These are phyloP conservation scores for Entoloma clypeatum DNA, from an alignment of 1,284 basidiomycete species.

Conservation along the genomic window DNA sequence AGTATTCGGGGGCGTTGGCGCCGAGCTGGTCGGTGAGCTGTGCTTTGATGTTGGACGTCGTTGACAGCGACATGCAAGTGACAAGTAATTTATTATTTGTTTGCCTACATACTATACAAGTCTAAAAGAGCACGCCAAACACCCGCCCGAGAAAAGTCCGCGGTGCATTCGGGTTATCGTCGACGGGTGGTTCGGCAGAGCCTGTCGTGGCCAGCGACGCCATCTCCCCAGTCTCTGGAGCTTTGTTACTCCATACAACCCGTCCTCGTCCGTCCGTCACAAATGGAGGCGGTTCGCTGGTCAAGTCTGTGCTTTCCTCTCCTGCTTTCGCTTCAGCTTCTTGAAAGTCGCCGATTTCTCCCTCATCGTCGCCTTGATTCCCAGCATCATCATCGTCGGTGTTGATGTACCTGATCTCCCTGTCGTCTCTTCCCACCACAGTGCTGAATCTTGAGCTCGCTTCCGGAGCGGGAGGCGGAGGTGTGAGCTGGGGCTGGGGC, in stretches of 20 bases:
- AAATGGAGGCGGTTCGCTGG: conserved; percentile 51
- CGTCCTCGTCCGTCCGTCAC: conserved; percentile 51
- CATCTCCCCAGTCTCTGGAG: conserved; percentile 4
- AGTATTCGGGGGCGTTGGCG: conserved; percentile 57
- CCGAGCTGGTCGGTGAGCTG: conserved; percentile 64
- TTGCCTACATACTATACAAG: neutral
- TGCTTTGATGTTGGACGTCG: conserved; percentile 68
- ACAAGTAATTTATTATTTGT: conserved; percentile 10
- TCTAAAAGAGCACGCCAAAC: conserved; percentile 15
- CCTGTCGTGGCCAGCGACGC: conserved; percentile 2
- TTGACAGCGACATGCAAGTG: conserved; percentile 63
- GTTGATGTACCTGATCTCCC: neutral
- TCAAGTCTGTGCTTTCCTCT: neutral
- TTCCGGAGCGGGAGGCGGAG: neutral
- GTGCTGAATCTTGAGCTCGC: conserved; percentile 14
- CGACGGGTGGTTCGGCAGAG: conserved; percentile 5
- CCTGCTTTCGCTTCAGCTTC: too few relatives aligned
- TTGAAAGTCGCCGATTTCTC: conserved; percentile 1
- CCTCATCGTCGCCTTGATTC: neutral
- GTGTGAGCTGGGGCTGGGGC: neutral
- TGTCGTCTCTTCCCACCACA: conserved; percentile 10
- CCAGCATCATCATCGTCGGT: conserved; percentile 3
- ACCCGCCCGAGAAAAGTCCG: conserved; percentile 17
- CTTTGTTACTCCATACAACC: conserved; percentile 52
- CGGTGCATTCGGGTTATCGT: conserved; percentile 7